Evolutionary conservation across 768 basidiomycete species (phyloP), one percentile per base, ranked within the genome.

Genomic region (Pulveroboletus ravenelii): DNA sequence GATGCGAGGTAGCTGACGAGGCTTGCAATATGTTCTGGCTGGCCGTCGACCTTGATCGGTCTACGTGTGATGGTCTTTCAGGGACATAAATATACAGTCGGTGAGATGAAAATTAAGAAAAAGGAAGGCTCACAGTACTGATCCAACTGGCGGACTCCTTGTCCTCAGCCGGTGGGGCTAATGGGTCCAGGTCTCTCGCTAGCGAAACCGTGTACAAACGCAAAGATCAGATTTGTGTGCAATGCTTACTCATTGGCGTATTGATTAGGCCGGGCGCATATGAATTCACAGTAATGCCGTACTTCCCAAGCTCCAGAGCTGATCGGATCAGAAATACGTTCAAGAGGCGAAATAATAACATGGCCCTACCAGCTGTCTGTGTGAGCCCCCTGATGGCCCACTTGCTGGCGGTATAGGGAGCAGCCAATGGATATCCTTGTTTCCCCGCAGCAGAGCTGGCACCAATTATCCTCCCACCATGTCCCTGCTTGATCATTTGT

Each of bases 391-490:
- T 27, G 25, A 27, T 27, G 25, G 25, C 70, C 30, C 68, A 73
- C 47, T 76, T 75, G n/a, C 68, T 63, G 4, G 69, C 58, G 40
- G 47, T 54, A 49, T 75, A 41, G 5, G 41, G 25, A n/a, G 25
- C 25, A 10, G 5, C 6, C 7, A n/a, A 25, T 12, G 41, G 27
- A 12, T 8, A 2, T 4, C 41, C 47, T 1, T 20, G 10, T 12
- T 46, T 52, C 7, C 53, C 57, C 0, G 13, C 30, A 14, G 38
- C 0, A 4, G 60, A 61, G 15, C 59, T 54, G 6, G 59, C 59
- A 2, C 82, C 76, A 18, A 84, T 72, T 50, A 85, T 79, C 17
- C 76, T 69, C 1, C 82, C 78, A 10, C 25, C 25, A 27, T 4
- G 25, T 27, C 25, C 25, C 25, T 27, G 25, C 25, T 27, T 6